Base-by-base conservation (phyloP, 495 filamentous ascomycete genomes). In the Talaromyces trachyspermus region DNA sequence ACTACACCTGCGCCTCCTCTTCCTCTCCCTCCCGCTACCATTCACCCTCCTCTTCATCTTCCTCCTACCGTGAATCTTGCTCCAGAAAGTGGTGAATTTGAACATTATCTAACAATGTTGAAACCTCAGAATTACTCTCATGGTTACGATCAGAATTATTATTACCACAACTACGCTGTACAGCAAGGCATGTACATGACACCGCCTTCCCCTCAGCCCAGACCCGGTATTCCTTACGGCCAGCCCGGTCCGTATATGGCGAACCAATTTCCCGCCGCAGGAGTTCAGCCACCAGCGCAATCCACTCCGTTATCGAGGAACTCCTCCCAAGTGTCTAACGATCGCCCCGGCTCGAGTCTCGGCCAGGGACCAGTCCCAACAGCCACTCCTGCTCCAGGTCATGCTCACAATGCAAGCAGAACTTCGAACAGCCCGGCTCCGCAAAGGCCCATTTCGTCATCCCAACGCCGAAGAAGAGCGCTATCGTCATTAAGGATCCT, bases 341-440 rank as follows among this genome's bases (percentile, higher is more conserved):
- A 92, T 53, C 80, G 88, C 45, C 88, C 89, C 8, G 71, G 76
- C 12, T 91, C 89, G 18, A 90, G 86, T 64, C 76, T 89, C 38
- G 78, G 84, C 30, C 86, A 86, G 54, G 74, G 74, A 15, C 77
- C 71, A 54, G 81, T 73, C 26, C 78, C 70, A 35, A 72, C 64
- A 36, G 70, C 77, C 27, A 74, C 84, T 15, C 72, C 83, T 12
- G 75, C 76, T 35, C 59, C 80, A 26, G 74, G 67, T 24, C 80
- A 83, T 30, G 74, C 80, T 29, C 72, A 81, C 29, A 76, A 72
- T 38, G 80, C 76, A 41, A 72, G 69, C 54, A 77, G 73, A 48
- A 67, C 70, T 5, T 71, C 75, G 17, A 77, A 68, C 60, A 78
- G 73, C 53, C 75, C 79, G 3, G 65, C 61, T 30, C 66, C 63